A percentile compares a stretch with the other conserved stretches of the same genome.
Conservation (phyloP, 345 rosid species). For the Cochlearia excelsa region DNA sequence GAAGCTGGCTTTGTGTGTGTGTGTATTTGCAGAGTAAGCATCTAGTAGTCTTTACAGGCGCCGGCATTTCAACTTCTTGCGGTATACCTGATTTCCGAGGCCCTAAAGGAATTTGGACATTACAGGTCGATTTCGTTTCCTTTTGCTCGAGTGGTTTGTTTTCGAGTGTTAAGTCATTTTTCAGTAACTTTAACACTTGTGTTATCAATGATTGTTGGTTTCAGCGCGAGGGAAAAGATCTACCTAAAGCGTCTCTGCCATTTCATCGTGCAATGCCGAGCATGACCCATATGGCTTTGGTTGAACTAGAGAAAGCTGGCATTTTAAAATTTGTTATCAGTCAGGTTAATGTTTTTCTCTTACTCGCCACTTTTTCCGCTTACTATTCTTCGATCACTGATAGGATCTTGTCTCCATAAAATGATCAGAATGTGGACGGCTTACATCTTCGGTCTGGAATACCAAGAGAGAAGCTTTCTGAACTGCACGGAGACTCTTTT, state of each 20-base stretch:
- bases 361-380: not conserved
- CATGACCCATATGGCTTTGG: conserved; percentile 96
- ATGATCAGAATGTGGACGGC: conserved; percentile 81
- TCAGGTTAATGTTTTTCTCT: conserved; percentile 49
- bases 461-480: conserved; percentile 94
- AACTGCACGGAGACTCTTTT: conserved; percentile 91
- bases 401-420: conserved; percentile 7
- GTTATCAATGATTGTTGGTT: conserved; percentile 4
- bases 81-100: conserved; percentile 98
- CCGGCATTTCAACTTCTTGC: conserved; percentile 97
- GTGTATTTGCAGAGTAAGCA: conserved; percentile 90
- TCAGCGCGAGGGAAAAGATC: conserved; percentile 84
- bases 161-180: not conserved
- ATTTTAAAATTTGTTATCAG: conserved; percentile 83
- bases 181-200: not conserved
- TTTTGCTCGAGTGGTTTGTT: conserved; percentile 4
- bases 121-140: conserved; percentile 54
- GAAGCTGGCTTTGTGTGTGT: conserved; percentile 15
- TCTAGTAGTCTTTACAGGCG: conserved; percentile 96
- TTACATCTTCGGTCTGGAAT: conserved; percentile 99
- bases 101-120: conserved; percentile 96
- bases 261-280: conserved; percentile 98
- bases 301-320: conserved; percentile 83
- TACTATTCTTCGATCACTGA: conserved; percentile 3
- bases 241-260: conserved; percentile 88